Conservation (phyloP, 208 protist genomes). For the Acanthamoeba castellanii region DNA sequence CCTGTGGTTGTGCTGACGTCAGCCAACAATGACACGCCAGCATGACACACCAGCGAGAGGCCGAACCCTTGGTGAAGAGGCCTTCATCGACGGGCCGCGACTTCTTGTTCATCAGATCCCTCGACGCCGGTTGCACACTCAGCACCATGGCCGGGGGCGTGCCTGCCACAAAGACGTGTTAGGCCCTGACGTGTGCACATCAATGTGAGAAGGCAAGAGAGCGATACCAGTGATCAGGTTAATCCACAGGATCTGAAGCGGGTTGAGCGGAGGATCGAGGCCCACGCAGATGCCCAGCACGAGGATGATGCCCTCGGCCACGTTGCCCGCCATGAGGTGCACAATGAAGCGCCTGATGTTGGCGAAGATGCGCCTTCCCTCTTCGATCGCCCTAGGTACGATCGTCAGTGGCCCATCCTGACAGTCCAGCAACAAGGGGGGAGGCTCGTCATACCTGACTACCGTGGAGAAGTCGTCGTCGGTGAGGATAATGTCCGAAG, state of each 20-base stretch:
- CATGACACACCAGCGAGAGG: neutral
- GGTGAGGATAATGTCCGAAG: constrained; percentile 91
- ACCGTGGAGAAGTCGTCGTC: constrained; percentile 95
- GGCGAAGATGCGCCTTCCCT: constrained; percentile 93
- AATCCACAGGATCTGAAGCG: constrained; percentile 87
- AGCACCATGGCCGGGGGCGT: constrained; percentile 84
- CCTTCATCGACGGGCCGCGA: constrained; percentile 18
- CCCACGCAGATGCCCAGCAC: constrained; percentile 76
- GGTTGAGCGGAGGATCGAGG: constrained; percentile 79
- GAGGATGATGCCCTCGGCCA: constrained; percentile 79
- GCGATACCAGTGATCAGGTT: constrained; percentile 85
- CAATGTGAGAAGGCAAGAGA: neutral
- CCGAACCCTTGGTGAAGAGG: constrained; percentile 24
- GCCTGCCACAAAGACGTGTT: neutral
- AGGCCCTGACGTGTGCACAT: neutral
- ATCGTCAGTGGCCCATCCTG: neutral
- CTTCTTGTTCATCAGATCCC: constrained; percentile 91
- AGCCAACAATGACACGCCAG: neutral
- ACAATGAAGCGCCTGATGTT: constrained; percentile 94
- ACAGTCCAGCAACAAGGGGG: too few relatives aligned
- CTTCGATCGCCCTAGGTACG: constrained; percentile 87
- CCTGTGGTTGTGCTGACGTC: neutral
- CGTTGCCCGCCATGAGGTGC: constrained; percentile 89
- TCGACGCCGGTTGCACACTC: constrained; percentile 82
- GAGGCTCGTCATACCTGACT: constrained; percentile 74